A percentile compares a stretch with the other conserved stretches of the same genome.
Evolutionary conservation across 768 basidiomycete genomes (phyloP).

Genomic region (Panellus pusillus): DNA sequence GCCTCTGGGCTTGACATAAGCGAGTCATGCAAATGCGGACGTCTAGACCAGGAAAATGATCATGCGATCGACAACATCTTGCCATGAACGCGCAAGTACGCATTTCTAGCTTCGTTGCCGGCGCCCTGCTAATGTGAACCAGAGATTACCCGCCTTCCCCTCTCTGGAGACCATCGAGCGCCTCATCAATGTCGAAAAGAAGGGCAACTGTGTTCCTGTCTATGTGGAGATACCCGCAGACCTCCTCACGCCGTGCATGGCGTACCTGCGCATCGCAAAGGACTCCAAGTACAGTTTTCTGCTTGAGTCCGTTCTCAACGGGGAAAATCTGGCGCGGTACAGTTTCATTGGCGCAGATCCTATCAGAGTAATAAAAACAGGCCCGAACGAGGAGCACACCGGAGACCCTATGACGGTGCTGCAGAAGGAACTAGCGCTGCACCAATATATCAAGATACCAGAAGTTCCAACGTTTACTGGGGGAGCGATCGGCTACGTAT

Average conservation of each 20-base stretch:
- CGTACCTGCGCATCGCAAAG: constrained; percentile 90
- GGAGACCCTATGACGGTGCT: constrained; percentile 88
- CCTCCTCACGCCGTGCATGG: constrained; percentile 94
- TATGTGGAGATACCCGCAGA: constrained; percentile 94
- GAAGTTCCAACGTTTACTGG: constrained; percentile 95
- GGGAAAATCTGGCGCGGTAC: constrained; percentile 90
- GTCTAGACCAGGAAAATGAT: no score
- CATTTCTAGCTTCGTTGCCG: background rate
- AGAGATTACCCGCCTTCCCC: constrained; percentile 72
- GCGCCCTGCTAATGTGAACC: constrained; percentile 2
- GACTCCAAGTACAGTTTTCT: constrained; percentile 94
- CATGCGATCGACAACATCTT: background rate
- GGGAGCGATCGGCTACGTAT: constrained; percentile 95
- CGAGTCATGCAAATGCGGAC: no score
- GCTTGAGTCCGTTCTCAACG: constrained; percentile 88
- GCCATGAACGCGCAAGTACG: constrained; percentile 22
- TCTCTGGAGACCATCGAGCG: constrained; percentile 73
- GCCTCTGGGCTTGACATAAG: no score
- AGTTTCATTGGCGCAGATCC: constrained; percentile 97
- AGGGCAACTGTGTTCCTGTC: constrained; percentile 91
- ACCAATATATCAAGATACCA: constrained; percentile 89
- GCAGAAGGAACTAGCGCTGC: constrained; percentile 81
- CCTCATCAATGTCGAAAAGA: constrained; percentile 77
- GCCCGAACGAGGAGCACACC: constrained; percentile 74
- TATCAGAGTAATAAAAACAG: constrained; percentile 87